Percentiles rank a stretch among this genome's conserved stretches.
Evolutionary conservation across 176 grass and related monocot species (phyloP).

Genomic region (Aegilops bicornis): DNA sequence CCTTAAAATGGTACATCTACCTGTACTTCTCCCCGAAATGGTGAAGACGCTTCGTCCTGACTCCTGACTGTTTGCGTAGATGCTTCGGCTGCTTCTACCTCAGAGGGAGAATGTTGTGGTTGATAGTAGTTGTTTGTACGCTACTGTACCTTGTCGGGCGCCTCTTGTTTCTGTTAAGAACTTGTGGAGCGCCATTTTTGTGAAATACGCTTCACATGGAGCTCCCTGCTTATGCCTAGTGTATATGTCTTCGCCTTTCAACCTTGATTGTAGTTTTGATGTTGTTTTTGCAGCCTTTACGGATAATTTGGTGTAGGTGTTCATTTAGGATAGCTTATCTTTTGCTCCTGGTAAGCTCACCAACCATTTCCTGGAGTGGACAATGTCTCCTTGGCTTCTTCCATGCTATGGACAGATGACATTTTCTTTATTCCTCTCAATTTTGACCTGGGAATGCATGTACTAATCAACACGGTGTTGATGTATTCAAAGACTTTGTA

Average conservation of each 20-base stretch:
- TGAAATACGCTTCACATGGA: background rate
- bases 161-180: background rate
- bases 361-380: constrained; percentile 2
- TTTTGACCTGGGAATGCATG: constrained; percentile 33
- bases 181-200: background rate
- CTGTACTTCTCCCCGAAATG: background rate
- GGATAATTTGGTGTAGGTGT: background rate
- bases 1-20: background rate
- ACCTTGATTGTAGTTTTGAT: background rate
- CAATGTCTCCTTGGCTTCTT: constrained; percentile 26
- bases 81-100: background rate
- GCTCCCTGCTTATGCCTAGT: background rate
- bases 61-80: constrained; percentile 4
- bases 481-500: constrained; percentile 1
- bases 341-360: constrained; percentile 4
- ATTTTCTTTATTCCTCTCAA: constrained; percentile 8
- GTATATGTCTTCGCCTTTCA: background rate
- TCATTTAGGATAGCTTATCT: background rate
- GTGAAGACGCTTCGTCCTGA: background rate
- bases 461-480: constrained; percentile 4
- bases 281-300: background rate
- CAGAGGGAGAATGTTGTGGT: background rate
- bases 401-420: background rate
- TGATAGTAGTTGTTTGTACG: background rate
- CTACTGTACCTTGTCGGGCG: background rate